Percentiles rank a stretch among this genome's conserved stretches.
These are phyloP conservation scores for Oropetium thomaeum DNA, from an alignment of 176 grass and related monocot genomes.

Conservation along the genomic window DNA sequence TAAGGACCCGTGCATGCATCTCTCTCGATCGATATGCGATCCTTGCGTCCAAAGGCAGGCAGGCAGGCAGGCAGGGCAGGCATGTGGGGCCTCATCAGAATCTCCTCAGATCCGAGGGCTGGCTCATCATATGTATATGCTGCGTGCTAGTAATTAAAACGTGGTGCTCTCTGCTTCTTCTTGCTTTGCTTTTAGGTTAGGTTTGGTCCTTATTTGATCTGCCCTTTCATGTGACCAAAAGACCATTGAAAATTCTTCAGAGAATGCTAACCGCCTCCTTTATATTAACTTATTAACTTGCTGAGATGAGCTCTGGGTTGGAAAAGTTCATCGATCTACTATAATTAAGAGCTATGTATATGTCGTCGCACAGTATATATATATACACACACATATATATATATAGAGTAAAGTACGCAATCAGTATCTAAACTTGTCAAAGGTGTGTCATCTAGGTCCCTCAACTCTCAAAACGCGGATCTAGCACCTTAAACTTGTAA, in stretches of 20 bases:
- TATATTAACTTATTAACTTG: too few relatives aligned
- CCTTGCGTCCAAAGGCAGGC: constrained; percentile 35
- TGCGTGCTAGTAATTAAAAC: too few relatives aligned
- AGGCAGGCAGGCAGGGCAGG: background rate
- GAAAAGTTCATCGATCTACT: too few relatives aligned
- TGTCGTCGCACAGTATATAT: background rate
- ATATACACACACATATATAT: too few relatives aligned
- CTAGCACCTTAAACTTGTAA: too few relatives aligned
- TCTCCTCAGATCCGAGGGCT: constrained; percentile 40
- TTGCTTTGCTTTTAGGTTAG: background rate
- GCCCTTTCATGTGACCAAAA: background rate
- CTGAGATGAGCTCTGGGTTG: background rate
- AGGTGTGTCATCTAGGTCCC: too few relatives aligned
- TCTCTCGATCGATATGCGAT: background rate
- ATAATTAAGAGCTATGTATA: background rate
- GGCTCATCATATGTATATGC: constrained; percentile 21
- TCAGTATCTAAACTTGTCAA: too few relatives aligned
- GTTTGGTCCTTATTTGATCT: background rate
- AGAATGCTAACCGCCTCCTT: background rate
- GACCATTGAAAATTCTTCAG: background rate
- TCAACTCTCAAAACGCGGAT: too few relatives aligned
- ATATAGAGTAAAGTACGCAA: too few relatives aligned
- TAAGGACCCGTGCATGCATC: background rate
- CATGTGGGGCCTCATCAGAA: constrained; percentile 9
- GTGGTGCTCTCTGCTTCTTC: background rate